A percentile compares a stretch with the other conserved stretches of the same genome.
phyloP scores from a whole-genome alignment of 2,329 filamentous ascomycete species.

The Nemania serpens region DNA sequence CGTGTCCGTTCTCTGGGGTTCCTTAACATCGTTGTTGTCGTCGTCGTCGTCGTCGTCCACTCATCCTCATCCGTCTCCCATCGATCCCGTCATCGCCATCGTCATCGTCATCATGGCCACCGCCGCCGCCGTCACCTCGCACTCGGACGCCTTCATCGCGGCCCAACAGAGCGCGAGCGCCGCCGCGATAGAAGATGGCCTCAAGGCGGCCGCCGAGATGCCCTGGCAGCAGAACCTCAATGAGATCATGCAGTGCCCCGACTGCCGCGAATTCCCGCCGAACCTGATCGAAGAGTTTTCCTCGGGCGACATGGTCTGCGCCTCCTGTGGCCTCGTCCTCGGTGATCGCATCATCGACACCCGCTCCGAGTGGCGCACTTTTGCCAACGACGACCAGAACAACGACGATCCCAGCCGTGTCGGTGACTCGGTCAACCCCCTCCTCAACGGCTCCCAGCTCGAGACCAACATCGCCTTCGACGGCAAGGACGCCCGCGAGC shows the following conservation, averaged over 20 bases:
- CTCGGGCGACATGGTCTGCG: slow-evolving; percentile 90
- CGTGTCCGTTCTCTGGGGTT: too few relatives aligned
- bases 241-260: slow-evolving; percentile 81
- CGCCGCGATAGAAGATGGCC: slow-evolving; percentile 32
- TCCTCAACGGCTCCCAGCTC: slow-evolving; percentile 88
- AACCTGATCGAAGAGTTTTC: slow-evolving; percentile 93
- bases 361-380: slow-evolving; percentile 97
- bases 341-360: slow-evolving; percentile 92
- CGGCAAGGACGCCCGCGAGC: slow-evolving; percentile 65
- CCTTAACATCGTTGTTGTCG: background rate
- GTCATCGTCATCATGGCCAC: slow-evolving; percentile 24
- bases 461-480: slow-evolving; percentile 88
- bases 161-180: slow-evolving; percentile 41
- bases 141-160: slow-evolving; percentile 46
- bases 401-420: slow-evolving; percentile 98
- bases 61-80: background rate
- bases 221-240: slow-evolving; percentile 83
- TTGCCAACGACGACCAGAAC: slow-evolving; percentile 96
- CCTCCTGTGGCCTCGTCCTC: slow-evolving; percentile 87
- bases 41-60: background rate
- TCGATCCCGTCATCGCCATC: background rate
- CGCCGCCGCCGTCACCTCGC: slow-evolving; percentile 13
- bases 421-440: slow-evolving; percentile 87
- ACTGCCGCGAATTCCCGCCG: slow-evolving; percentile 91
- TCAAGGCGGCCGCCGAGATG: slow-evolving; percentile 30